Evolutionary conservation across 768 basidiomycete genomes (phyloP).

Genomic region (Auricularia sp.): DNA sequence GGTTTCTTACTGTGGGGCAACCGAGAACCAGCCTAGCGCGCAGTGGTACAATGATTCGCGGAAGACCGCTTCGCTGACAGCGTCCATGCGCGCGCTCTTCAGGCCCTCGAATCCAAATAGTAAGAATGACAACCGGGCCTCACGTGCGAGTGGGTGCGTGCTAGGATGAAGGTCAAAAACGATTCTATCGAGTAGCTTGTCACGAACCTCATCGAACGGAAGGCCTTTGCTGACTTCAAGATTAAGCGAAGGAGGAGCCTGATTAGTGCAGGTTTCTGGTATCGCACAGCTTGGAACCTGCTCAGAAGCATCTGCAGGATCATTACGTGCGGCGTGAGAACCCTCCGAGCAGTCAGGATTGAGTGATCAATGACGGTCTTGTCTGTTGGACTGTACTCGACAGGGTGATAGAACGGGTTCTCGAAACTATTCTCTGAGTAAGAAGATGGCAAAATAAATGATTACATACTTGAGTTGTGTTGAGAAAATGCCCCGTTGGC

Average conservation of each 20-base stretch:
- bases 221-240: conserved; percentile 63
- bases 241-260: conserved; percentile 78
- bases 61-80: conserved; percentile 64
- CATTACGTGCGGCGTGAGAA: conserved; percentile 75
- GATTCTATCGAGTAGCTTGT: neutral
- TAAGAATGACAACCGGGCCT: conserved; percentile 82
- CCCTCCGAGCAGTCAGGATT: conserved; percentile 54
- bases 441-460: neutral
- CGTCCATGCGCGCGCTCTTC: conserved; percentile 78
- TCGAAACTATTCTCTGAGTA: conserved; percentile 44
- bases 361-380: conserved; percentile 72
- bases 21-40: conserved; percentile 89
- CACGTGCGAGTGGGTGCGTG: conserved; percentile 84
- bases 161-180: conserved; percentile 30
- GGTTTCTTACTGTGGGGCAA: conserved; percentile 71
- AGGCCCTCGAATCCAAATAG: conserved; percentile 89
- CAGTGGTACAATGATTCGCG: conserved; percentile 68
- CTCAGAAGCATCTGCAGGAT: conserved; percentile 84
- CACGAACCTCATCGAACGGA: conserved; percentile 62
- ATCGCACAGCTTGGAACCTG: conserved; percentile 87
- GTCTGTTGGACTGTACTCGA: conserved; percentile 85
- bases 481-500: conserved; percentile 78
- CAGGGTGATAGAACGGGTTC: conserved; percentile 80
- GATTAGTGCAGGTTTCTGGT: conserved; percentile 77
- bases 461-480: conserved; percentile 61